Evolutionary conservation across 257 asterid genomes (phyloP).

Genomic region (Ilex asprella): DNA sequence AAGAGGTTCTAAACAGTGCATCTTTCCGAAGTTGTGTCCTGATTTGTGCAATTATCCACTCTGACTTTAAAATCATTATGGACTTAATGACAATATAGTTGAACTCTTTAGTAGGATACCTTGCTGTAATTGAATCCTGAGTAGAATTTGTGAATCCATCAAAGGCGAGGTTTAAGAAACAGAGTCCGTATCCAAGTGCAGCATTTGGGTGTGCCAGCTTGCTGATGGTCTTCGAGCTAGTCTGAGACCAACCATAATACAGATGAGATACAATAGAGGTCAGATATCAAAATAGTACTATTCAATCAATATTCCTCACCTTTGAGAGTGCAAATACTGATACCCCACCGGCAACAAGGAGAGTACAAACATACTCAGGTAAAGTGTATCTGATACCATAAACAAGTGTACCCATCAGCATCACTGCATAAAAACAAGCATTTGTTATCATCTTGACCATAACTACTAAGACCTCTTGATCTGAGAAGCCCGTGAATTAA

Average conservation of each 20-base stretch:
- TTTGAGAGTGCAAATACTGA: conserved; percentile 85
- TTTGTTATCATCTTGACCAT: not conserved
- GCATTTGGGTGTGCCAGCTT: conserved; percentile 93
- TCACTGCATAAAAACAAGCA: conserved; percentile 50
- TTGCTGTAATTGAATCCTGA: conserved; percentile 83
- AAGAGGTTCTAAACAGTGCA: no score
- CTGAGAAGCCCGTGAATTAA: no score
- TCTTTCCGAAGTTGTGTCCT: no score
- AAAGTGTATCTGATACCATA: conserved; percentile 83
- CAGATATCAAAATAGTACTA: conserved; percentile 1
- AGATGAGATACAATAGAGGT: conserved; percentile 5
- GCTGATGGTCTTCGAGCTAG: conserved; percentile 89
- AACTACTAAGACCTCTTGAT: not conserved
- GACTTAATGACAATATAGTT: not conserved
- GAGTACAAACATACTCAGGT: conserved; percentile 83
- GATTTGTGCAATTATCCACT: no score
- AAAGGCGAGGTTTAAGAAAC: conserved; percentile 87
- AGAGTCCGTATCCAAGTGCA: conserved; percentile 87
- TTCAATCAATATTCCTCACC: conserved; percentile 28
- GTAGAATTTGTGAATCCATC: conserved; percentile 99
- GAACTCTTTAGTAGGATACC: conserved; percentile 27
- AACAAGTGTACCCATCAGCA: conserved; percentile 94
- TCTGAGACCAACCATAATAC: conserved; percentile 35
- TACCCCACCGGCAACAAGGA: conserved; percentile 98
- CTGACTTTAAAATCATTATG: not conserved